phyloP scores from a whole-genome alignment of 805 yeast species.

The Hyphopichia homilentoma region DNA sequence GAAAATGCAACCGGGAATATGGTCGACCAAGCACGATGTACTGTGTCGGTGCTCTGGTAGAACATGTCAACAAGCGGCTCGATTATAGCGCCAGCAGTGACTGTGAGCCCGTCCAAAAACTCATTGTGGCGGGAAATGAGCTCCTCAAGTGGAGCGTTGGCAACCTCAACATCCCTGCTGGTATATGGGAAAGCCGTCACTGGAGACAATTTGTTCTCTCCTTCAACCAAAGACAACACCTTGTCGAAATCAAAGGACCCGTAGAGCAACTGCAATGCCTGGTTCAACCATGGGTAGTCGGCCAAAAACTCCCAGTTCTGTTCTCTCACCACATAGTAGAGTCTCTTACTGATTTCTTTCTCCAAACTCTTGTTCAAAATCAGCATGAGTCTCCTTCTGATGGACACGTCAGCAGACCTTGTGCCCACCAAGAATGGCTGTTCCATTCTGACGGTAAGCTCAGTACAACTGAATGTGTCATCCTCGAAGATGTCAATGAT shows the following conservation, averaged over 20 bases:
- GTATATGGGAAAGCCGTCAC: constrained; percentile 40
- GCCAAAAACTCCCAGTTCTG: constrained; percentile 97
- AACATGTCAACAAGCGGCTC: constrained; percentile 76
- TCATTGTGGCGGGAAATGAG: constrained; percentile 24
- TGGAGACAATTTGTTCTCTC: constrained; percentile 52
- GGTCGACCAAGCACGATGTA: constrained; percentile 78
- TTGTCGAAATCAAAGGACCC: constrained; percentile 65
- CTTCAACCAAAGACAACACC: constrained; percentile 40
- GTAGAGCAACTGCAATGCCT: constrained; percentile 81
- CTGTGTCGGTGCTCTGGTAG: constrained; percentile 74
- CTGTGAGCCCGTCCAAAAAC: constrained; percentile 26
- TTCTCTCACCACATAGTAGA: constrained; percentile 84
- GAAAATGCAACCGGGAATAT: constrained; percentile 78
- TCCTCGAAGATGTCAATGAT: constrained; percentile 86
- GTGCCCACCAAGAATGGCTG: constrained; percentile 96
- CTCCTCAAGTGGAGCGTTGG: constrained; percentile 15
- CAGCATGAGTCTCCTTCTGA: constrained; percentile 73
- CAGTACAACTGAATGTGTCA: constrained; percentile 72
- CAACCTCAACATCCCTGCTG: constrained; percentile 25
- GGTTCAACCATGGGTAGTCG: constrained; percentile 92
- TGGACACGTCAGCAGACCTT: constrained; percentile 67
- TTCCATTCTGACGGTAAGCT: constrained; percentile 90
- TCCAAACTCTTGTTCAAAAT: constrained; percentile 79
- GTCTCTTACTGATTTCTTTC: constrained; percentile 68
- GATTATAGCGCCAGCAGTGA: constrained; percentile 58